Conservation (phyloP, 495 filamentous ascomycete genomes). For the Schizothecium vesticola region DNA sequence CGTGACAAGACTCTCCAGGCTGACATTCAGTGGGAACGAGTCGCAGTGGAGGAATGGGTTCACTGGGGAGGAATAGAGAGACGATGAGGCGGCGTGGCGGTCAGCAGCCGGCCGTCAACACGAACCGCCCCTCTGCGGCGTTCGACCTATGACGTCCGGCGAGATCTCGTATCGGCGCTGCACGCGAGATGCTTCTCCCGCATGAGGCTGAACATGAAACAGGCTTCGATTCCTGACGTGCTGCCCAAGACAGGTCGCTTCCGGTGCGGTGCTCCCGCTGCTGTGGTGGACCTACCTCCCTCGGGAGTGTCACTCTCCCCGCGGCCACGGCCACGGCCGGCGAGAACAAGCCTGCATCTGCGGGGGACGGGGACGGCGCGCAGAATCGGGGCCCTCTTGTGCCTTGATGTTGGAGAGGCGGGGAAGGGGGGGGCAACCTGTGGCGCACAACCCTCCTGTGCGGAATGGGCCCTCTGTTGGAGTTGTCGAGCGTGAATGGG, state of each 20-base stretch:
- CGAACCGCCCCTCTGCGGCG: neutral
- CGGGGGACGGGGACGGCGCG: neutral
- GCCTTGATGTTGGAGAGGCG: neutral
- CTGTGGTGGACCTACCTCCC: neutral
- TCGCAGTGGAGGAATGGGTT: neutral
- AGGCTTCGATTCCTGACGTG: neutral
- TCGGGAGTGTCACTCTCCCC: neutral
- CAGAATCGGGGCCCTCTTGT: neutral
- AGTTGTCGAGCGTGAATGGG: neutral
- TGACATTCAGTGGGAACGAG: neutral
- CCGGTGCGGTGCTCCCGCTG: neutral
- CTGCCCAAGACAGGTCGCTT: neutral
- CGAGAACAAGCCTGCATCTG: neutral
- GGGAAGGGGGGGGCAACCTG: neutral
- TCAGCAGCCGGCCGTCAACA: neutral
- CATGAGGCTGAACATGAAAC: slow-evolving; percentile 20
- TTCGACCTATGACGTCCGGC: slow-evolving; percentile 15
- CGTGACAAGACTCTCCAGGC: neutral
- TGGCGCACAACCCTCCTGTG: neutral
- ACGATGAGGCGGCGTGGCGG: neutral
- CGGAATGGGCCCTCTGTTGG: no score
- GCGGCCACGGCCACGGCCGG: neutral
- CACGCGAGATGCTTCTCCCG: slow-evolving; percentile 3
- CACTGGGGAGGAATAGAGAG: no score
- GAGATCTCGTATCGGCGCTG: slow-evolving; percentile 14